A percentile compares a stretch with the other conserved stretches of the same genome.
These are phyloP conservation scores for Lunularia cruciata DNA, from an alignment of 225 moss, liverwort and hornwort genomes.

Conservation along the genomic window DNA sequence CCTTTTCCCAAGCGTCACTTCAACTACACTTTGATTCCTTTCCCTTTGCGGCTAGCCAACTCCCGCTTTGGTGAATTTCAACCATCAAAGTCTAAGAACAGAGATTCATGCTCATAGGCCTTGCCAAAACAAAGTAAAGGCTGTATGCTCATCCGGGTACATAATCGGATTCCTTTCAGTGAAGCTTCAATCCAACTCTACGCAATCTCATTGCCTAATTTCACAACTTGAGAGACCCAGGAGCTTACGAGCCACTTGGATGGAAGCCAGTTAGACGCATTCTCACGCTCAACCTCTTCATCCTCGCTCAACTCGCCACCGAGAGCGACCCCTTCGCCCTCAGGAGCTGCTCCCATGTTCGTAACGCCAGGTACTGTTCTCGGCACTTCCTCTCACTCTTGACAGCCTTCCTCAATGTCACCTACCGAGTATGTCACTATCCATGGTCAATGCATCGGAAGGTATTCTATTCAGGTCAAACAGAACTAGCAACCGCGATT, in stretches of 20 bases:
- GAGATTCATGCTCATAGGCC: background rate
- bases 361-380: background rate
- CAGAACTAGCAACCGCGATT: background rate
- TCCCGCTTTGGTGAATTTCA: too few species aligned
- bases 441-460: too few species aligned
- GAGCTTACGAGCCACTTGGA: conserved; percentile 3
- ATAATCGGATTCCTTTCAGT: background rate
- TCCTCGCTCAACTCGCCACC: background rate
- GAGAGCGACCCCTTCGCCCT: background rate
- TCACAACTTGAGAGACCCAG: background rate
- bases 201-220: background rate
- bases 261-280: background rate
- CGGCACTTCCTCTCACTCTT: background rate
- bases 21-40: too few species aligned
- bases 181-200: background rate
- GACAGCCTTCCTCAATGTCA: background rate
- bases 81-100: background rate
- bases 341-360: conserved; percentile 11
- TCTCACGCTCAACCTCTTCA: conserved; percentile 3
- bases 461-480: background rate
- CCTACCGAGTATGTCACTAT: background rate
- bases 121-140: background rate
- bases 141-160: background rate
- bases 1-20: background rate
- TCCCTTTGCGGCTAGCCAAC: too few species aligned